These are phyloP conservation scores for Solanum medicagineum DNA, from an alignment of 257 asterid genomes.

Conservation along the genomic window DNA sequence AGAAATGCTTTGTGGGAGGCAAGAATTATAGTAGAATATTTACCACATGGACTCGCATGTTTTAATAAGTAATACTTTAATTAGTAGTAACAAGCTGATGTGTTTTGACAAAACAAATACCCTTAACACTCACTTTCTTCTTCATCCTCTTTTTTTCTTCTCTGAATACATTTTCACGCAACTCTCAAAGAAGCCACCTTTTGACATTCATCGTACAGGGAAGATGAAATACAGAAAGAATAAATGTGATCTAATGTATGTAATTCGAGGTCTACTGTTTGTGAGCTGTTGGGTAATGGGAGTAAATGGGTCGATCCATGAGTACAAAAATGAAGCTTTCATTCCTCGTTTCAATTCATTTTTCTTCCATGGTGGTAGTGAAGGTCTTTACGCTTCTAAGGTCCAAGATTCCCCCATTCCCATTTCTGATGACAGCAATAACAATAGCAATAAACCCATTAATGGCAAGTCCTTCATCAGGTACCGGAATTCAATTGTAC, in stretches of 20 bases:
- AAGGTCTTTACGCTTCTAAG: constrained; percentile 89
- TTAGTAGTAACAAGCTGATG: background rate
- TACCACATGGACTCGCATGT: background rate
- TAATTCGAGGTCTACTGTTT: constrained; percentile 20
- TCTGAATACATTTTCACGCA: background rate
- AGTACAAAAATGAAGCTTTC: constrained; percentile 69
- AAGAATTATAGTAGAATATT: background rate
- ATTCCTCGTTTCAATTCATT: constrained; percentile 78
- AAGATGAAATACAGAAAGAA: constrained; percentile 17
- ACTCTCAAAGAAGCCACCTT: background rate
- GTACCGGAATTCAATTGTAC: constrained; percentile 11
- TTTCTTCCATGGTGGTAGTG: constrained; percentile 97
- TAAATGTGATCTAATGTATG: constrained; percentile 35
- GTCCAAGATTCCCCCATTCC: constrained; percentile 25
- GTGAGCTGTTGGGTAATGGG: constrained; percentile 13
- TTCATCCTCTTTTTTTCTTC: background rate
- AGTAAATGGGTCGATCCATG: constrained; percentile 89
- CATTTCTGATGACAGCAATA: constrained; percentile 30
- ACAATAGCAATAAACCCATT: constrained; percentile 32
- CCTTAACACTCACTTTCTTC: background rate
- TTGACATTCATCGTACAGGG: background rate
- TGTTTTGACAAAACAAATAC: background rate
- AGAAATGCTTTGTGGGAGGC: background rate
- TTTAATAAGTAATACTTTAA: background rate
- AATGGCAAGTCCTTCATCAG: constrained; percentile 89